Evolutionary conservation across 2,329 filamentous ascomycete species (phyloP).

Genomic region (Aspergillus ochraceus): DNA sequence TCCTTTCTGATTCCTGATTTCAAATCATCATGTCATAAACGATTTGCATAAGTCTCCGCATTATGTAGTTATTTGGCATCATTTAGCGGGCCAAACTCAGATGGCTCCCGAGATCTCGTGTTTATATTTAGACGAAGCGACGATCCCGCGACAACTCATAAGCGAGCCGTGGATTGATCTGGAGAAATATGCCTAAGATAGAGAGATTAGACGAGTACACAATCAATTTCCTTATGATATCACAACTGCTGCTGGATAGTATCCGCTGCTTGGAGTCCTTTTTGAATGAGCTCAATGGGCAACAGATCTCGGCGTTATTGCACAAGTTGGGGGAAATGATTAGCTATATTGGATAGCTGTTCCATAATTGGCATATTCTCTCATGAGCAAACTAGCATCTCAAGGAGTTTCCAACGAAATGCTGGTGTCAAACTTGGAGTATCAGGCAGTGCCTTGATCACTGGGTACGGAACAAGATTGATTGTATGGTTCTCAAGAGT

Average conservation of each 20-base stretch:
- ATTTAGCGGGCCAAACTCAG: background rate
- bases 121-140: constrained; percentile 20
- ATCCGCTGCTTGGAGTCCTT: too few species aligned
- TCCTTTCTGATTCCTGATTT: background rate
- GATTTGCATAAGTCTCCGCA: background rate
- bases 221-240: background rate
- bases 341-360: too few species aligned
- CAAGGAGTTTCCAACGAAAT: too few species aligned
- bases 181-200: background rate
- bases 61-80: background rate
- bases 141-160: constrained; percentile 6
- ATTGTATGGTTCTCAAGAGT: too few species aligned
- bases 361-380: too few species aligned
- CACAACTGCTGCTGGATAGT: background rate
- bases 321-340: background rate
- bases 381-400: too few species aligned
- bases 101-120: constrained; percentile 13
- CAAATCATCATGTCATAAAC: background rate
- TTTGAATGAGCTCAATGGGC: background rate
- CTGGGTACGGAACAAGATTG: too few species aligned
- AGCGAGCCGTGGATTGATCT: background rate
- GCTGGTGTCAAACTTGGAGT: too few species aligned
- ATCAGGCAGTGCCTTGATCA: too few species aligned
- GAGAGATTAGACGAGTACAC: background rate
- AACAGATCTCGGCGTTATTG: background rate